These are phyloP conservation scores for Shiraia bambusicola DNA, from an alignment of 2,329 filamentous ascomycete species.

Conservation along the genomic window DNA sequence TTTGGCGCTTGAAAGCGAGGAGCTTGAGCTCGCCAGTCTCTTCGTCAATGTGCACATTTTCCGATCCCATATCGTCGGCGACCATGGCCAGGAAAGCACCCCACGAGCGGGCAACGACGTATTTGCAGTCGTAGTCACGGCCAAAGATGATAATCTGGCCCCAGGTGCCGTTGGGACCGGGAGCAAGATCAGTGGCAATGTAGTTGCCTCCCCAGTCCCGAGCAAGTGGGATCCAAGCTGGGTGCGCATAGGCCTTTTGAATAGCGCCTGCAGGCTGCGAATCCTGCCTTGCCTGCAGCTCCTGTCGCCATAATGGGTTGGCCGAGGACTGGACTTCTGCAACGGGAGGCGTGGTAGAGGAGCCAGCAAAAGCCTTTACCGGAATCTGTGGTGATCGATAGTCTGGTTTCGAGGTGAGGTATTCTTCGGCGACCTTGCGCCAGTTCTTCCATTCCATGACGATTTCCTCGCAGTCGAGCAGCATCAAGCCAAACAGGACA, in stretches of 20 bases:
- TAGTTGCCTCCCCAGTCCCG: conserved; percentile 99
- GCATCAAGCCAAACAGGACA: conserved; percentile 90
- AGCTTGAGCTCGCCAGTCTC: conserved; percentile 89
- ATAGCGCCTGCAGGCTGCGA: conserved; percentile 84
- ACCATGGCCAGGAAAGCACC: conserved; percentile 79
- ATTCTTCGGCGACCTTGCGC: conserved; percentile 90
- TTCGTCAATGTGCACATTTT: conserved; percentile 90
- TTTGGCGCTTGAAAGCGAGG: conserved; percentile 76
- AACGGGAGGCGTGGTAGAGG: conserved; percentile 68
- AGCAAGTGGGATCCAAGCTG: conserved; percentile 92
- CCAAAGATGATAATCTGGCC: conserved; percentile 96
- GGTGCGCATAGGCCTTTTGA: conserved; percentile 90
- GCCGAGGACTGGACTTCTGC: conserved; percentile 53
- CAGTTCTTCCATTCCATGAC: conserved; percentile 97
- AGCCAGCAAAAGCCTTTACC: conserved; percentile 69
- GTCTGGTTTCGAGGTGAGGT: conserved; percentile 62
- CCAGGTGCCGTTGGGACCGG: conserved; percentile 87
- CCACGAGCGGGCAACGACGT: conserved; percentile 93
- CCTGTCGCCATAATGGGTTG: conserved; percentile 77
- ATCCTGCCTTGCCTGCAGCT: conserved; percentile 80
- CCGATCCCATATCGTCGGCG: conserved; percentile 88
- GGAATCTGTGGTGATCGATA: conserved; percentile 64
- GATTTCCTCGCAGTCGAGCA: conserved; percentile 97
- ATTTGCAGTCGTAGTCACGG: conserved; percentile 98
- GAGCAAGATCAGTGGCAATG: conserved; percentile 87